A percentile compares a stretch with the other conserved stretches of the same genome.
phyloP scores from a whole-genome alignment of 2,329 filamentous ascomycete species.

The Onygenales sp. region DNA sequence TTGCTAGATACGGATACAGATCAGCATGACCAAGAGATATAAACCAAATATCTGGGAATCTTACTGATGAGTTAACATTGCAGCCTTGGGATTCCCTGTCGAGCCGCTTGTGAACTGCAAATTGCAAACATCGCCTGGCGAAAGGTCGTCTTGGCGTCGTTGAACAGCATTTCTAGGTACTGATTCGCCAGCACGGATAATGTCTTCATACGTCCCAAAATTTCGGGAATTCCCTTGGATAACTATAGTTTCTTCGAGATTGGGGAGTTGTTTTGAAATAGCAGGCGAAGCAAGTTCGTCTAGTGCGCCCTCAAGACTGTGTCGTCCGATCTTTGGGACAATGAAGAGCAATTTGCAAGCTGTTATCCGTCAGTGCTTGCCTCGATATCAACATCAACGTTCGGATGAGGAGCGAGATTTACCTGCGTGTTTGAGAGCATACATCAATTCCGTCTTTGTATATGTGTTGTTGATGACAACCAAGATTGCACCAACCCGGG shows the following conservation, averaged over 20 bases:
- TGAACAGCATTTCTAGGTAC: conserved; percentile 44
- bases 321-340: conserved; percentile 56
- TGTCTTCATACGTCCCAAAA: conserved; percentile 51
- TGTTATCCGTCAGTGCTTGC: conserved; percentile 18
- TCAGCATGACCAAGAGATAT: background rate
- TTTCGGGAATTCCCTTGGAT: conserved; percentile 46
- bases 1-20: conserved; percentile 20
- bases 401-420: conserved; percentile 15
- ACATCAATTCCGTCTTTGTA: conserved; percentile 61
- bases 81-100: conserved; percentile 62
- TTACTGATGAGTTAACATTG: conserved; percentile 64
- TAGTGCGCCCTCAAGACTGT: conserved; percentile 55
- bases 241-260: conserved; percentile 47
- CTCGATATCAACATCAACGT: background rate
- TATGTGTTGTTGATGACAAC: conserved; percentile 80
- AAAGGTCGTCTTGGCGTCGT: conserved; percentile 45
- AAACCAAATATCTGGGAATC: conserved; percentile 10
- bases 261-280: conserved; percentile 28
- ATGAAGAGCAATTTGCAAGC: conserved; percentile 67
- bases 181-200: conserved; percentile 44
- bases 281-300: conserved; percentile 35
- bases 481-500: conserved; percentile 55
- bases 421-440: conserved; percentile 63
- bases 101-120: conserved; percentile 69
- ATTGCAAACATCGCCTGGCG: conserved; percentile 60